Evolutionary conservation across 2,329 filamentous ascomycete genomes (phyloP).

Genomic region (Cylindrodendrum hubeiense): DNA sequence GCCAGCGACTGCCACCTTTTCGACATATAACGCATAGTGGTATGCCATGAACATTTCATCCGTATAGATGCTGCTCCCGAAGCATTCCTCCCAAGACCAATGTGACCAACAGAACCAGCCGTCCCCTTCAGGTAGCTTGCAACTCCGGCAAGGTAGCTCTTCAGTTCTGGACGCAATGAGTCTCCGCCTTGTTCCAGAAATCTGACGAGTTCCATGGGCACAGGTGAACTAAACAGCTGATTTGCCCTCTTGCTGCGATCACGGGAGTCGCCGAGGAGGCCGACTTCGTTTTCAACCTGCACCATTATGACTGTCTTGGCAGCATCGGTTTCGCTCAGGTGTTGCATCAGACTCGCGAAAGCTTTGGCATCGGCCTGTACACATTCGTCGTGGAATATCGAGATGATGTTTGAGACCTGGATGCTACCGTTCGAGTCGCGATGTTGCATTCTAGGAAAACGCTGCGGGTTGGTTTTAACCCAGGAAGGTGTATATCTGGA

Average conservation of each 20-base stretch:
- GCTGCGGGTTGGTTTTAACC: slow-evolving; percentile 29
- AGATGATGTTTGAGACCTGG: slow-evolving; percentile 44
- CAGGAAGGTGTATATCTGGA: slow-evolving; percentile 25
- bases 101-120: too few species aligned
- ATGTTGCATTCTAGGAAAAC: slow-evolving; percentile 47
- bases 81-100: slow-evolving; percentile 47
- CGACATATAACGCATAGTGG: slow-evolving; percentile 41
- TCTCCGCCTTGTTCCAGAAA: slow-evolving; percentile 12
- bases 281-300: slow-evolving; percentile 65
- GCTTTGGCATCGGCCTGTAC: slow-evolving; percentile 32
- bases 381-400: slow-evolving; percentile 30
- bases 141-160: too few species aligned
- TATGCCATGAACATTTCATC: slow-evolving; percentile 48
- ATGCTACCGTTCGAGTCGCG: slow-evolving; percentile 38
- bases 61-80: slow-evolving; percentile 39
- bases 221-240: slow-evolving; percentile 26
- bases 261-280: slow-evolving; percentile 61
- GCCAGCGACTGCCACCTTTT: slow-evolving; percentile 40
- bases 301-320: slow-evolving; percentile 62
- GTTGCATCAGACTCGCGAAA: slow-evolving; percentile 44
- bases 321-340: slow-evolving; percentile 55
- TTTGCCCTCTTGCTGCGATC: slow-evolving; percentile 55
- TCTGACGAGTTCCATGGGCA: slow-evolving; percentile 12
- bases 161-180: slow-evolving; percentile 7
- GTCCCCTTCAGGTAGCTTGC: not conserved